phyloP scores from a whole-genome alignment of 352 stramenopile genomes.

The Pythium phragmitis region DNA sequence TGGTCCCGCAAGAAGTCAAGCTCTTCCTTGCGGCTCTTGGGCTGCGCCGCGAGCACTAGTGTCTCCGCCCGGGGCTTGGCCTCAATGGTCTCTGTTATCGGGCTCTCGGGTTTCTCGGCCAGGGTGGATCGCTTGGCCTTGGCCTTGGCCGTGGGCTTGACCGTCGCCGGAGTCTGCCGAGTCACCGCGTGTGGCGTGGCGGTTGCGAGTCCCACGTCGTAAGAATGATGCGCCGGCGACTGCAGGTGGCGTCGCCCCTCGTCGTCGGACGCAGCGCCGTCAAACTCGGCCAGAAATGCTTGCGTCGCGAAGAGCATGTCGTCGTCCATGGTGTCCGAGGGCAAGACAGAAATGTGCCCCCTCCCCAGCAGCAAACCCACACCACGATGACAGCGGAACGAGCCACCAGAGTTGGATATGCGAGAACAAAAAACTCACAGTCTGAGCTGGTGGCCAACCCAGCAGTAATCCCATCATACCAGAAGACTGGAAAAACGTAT shows the following conservation, averaged over 20 bases:
- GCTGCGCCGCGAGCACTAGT: constrained; percentile 17
- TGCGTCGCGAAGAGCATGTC: constrained; percentile 37
- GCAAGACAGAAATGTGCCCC: too few relatives aligned
- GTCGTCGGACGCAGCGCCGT: constrained; percentile 31
- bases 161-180: neutral
- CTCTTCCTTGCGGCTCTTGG: constrained; percentile 51
- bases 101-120: neutral
- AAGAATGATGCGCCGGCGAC: neutral
- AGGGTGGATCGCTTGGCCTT: neutral
- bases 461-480: too few relatives aligned
- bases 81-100: neutral
- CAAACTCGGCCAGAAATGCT: constrained; percentile 41
- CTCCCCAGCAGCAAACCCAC: too few relatives aligned
- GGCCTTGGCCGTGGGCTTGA: neutral
- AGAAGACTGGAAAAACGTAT: too few relatives aligned
- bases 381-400: neutral
- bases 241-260: constrained; percentile 3
- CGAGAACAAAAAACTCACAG: too few relatives aligned
- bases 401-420: neutral
- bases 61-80: constrained; percentile 2
- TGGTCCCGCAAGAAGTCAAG: constrained; percentile 58
- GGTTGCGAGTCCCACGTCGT: neutral
- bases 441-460: too few relatives aligned
- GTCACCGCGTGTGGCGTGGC: neutral
- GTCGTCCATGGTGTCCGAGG: constrained; percentile 12